Evolutionary conservation across 345 rosid genomes (phyloP).

Genomic region (Eucalyptus decipiens): DNA sequence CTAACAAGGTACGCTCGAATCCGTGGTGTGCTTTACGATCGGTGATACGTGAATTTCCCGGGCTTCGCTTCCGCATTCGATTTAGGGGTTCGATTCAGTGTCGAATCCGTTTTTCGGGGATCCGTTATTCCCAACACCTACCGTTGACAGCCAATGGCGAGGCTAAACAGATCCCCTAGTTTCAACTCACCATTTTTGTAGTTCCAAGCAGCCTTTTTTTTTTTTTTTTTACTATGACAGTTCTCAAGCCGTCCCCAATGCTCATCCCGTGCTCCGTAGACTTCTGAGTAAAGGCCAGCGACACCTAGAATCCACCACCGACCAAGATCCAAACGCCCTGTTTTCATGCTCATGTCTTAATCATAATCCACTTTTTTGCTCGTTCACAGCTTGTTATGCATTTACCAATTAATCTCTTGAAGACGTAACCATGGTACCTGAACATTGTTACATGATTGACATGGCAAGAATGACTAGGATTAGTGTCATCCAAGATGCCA

Average conservation of each 20-base stretch:
- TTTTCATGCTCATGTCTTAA: not conserved
- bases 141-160: not conserved
- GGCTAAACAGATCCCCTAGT: not conserved
- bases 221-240: not conserved
- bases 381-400: not conserved
- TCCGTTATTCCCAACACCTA: too few relatives aligned
- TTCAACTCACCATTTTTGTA: not conserved
- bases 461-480: not conserved
- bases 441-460: not conserved
- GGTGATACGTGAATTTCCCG: too few relatives aligned
- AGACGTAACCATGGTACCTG: not conserved
- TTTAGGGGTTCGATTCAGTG: too few relatives aligned
- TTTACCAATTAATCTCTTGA: not conserved
- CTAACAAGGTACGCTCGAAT: too few relatives aligned
- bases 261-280: not conserved
- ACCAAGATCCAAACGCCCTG: not conserved
- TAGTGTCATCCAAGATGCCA: not conserved
- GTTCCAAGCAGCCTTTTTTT: not conserved
- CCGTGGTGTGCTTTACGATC: too few relatives aligned
- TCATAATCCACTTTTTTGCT: accelerated
- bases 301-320: not conserved
- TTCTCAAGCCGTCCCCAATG: not conserved
- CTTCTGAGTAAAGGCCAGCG: not conserved
- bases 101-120: too few relatives aligned
- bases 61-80: too few relatives aligned